Evolutionary conservation across 805 yeast species (phyloP).

Genomic region (Blastobotrys attinorum): DNA sequence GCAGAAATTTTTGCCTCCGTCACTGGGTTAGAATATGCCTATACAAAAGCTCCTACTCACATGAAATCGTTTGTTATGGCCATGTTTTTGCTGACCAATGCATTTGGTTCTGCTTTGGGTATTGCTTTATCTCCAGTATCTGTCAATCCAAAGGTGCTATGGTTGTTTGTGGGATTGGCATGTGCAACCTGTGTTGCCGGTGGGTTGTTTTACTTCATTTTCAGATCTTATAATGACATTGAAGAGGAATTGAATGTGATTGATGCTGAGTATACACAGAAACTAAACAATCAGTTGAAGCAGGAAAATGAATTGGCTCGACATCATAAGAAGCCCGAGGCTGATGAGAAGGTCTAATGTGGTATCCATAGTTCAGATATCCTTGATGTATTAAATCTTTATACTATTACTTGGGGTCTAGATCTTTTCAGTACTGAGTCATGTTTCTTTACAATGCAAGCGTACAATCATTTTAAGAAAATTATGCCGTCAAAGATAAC

Average conservation of each 20-base stretch:
- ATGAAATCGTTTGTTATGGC: conserved; percentile 61
- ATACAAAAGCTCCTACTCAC: conserved; percentile 67
- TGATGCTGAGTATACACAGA: conserved; percentile 31
- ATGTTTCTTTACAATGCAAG: no score
- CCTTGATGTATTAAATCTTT: no score
- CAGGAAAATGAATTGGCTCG: conserved; percentile 2
- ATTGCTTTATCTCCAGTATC: conserved; percentile 63
- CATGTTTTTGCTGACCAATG: conserved; percentile 58
- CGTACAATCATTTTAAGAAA: no score
- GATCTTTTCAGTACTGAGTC: no score
- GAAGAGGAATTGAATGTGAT: conserved; percentile 53
- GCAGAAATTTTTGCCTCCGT: conserved; percentile 77
- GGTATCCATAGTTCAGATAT: no score
- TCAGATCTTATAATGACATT: conserved; percentile 44
- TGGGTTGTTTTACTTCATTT: conserved; percentile 49
- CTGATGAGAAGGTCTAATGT: no score
- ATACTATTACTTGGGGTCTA: no score
- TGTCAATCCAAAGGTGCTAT: conserved; percentile 58
- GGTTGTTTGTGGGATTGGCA: conserved; percentile 62
- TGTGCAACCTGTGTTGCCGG: conserved; percentile 54
- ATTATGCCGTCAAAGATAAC: no score
- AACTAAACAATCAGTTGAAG: conserved; percentile 21
- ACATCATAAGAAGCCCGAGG: background rate
- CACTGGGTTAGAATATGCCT: conserved; percentile 79
- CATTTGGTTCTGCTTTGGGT: conserved; percentile 70